Evolutionary conservation across 108 stramenopile genomes (phyloP).

Genomic region (Seminavis robusta): DNA sequence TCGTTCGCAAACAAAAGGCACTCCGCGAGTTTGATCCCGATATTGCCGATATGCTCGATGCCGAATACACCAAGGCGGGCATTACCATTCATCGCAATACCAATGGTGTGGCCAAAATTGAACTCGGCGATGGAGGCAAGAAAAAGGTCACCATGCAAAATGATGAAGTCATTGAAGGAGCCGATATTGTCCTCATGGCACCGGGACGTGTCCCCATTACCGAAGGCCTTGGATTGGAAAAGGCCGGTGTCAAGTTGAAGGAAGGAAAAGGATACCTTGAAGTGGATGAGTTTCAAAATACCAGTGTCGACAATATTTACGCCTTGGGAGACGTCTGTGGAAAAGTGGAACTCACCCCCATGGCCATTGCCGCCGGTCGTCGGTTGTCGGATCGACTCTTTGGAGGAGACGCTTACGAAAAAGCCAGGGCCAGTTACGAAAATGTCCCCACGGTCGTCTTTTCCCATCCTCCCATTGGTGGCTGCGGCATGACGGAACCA

Average conservation of each 20-base stretch:
- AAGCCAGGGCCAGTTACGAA: constrained; percentile 74
- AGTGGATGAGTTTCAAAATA: constrained; percentile 71
- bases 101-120: constrained; percentile 39
- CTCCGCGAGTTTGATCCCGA: constrained; percentile 76
- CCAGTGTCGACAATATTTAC: constrained; percentile 49
- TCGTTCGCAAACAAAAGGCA: constrained; percentile 52
- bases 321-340: constrained; percentile 86
- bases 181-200: constrained; percentile 78
- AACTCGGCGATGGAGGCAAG: constrained; percentile 25
- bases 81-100: constrained; percentile 58
- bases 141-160: constrained; percentile 53
- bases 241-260: constrained; percentile 53
- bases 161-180: constrained; percentile 57
- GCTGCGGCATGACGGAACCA: constrained; percentile 67
- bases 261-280: constrained; percentile 32
- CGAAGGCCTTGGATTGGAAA: constrained; percentile 48
- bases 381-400: constrained; percentile 35
- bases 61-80: constrained; percentile 65
- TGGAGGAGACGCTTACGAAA: constrained; percentile 33
- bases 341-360: constrained; percentile 81
- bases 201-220: constrained; percentile 78
- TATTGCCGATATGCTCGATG: constrained; percentile 51
- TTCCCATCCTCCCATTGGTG: constrained; percentile 79
- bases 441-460: constrained; percentile 82
- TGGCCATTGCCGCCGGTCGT: constrained; percentile 47